phyloP scores from a whole-genome alignment of 2,329 filamentous ascomycete species.

The Aureobasidium subglaciale region DNA sequence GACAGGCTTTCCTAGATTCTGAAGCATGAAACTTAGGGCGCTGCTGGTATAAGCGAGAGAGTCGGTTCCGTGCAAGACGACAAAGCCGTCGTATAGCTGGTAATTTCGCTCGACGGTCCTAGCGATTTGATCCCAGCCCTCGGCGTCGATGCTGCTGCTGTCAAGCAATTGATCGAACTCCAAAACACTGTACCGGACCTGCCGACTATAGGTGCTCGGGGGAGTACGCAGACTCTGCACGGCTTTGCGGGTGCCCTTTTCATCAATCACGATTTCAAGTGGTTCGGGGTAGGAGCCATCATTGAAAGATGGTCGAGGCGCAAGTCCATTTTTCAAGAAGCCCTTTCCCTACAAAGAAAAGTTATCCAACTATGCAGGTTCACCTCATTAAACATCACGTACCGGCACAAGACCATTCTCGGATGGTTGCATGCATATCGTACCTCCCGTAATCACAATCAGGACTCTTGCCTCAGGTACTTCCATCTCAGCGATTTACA shows the following conservation, averaged over 20 bases:
- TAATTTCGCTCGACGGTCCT: conserved; percentile 76
- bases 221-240: conserved; percentile 73
- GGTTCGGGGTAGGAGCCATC: conserved; percentile 56
- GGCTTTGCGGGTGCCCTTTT: conserved; percentile 39
- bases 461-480: conserved; percentile 70
- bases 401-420: conserved; percentile 74
- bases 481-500: neutral
- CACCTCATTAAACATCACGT: conserved; percentile 10
- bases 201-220: conserved; percentile 68
- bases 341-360: conserved; percentile 41
- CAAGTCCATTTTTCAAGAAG: conserved; percentile 76
- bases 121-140: conserved; percentile 81
- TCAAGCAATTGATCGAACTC: conserved; percentile 82
- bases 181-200: conserved; percentile 74
- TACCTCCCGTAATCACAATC: conserved; percentile 82
- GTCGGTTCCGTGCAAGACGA: conserved; percentile 85
- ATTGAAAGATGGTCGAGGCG: conserved; percentile 77
- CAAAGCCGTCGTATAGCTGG: conserved; percentile 80
- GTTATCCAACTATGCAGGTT: neutral
- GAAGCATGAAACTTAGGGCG: conserved; percentile 87
- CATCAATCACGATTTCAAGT: conserved; percentile 50
- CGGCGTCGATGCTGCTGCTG: conserved; percentile 80
- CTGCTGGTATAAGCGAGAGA: conserved; percentile 82
- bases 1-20: conserved; percentile 83
- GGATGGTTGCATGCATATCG: conserved; percentile 85